Base-by-base conservation (phyloP, 2,329 filamentous ascomycete genomes). In the Sclerotinia nivalis region DNA sequence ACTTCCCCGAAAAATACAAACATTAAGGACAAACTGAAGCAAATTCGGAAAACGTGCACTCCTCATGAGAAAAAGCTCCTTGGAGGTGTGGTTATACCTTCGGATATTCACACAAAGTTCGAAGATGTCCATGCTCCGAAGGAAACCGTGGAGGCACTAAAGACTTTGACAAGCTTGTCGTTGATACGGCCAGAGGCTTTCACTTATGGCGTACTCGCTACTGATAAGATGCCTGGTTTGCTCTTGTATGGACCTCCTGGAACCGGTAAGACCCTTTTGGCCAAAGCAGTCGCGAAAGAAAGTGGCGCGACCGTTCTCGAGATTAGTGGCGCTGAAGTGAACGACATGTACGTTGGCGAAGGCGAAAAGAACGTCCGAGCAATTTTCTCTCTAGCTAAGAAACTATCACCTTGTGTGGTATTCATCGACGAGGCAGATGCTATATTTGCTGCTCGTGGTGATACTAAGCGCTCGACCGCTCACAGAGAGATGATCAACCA, bases 341-440 rank as follows among this genome's bases (percentile, higher is more conserved):
- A 97, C 80, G 93, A 97, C 79, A 98, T 96, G 87, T 98, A 93
- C 80, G 93, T 98, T 4, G 96, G 96, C 31, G 93, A 98, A 79
- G 92, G 92, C 71, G 96, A 99, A 82, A 98, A 98, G 85, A 97
- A 97, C 78, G 92, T 98, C 68, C 90, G 91, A 66, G 95, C 95
- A 0, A 89, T 98, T 54, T 99, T 99, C 81, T 91, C 89, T 0
- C 84, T 98, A 0, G 96, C 96, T 5, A 93, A 93, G 81, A 97
- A 97, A 80, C 86, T 97, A 10, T 91, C 91, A 1, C 96, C 96
- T 0, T 94, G 94, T 77, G 90, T 99, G 22, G 92, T 99, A 65
- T 98, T 99, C 82, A 93, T 99, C 72, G 96, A 99, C 77, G 96
- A 99, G 81, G 96, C 94, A 31, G 96, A 99, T 79, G 92, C 95